phyloP scores from a whole-genome alignment of 176 grass and related monocot species.

The Carex pumila region DNA sequence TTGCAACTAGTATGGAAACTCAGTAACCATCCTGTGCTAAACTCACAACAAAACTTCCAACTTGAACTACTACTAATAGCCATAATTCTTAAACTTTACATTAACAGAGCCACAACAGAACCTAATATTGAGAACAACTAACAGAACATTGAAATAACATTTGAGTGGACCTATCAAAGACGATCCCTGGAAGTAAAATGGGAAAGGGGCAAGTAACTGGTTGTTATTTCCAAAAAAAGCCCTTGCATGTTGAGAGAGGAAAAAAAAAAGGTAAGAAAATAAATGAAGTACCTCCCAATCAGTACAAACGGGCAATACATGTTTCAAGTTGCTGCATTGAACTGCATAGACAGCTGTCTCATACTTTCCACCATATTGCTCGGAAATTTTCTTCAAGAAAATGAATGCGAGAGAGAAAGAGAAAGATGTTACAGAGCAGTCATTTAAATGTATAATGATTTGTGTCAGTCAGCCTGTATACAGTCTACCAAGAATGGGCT shows the following conservation, averaged over 20 bases:
- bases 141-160: background rate
- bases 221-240: background rate
- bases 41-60: background rate
- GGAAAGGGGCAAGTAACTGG: background rate
- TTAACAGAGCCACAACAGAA: background rate
- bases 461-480: background rate
- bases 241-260: background rate
- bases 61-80: background rate
- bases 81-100: background rate
- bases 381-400: conserved; percentile 81
- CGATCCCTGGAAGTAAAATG: background rate
- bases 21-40: background rate
- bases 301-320: conserved; percentile 69
- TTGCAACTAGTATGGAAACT: background rate
- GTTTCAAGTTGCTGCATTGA: conserved; percentile 89
- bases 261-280: background rate
- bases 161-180: background rate
- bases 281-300: conserved; percentile 91
- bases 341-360: conserved; percentile 91
- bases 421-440: background rate
- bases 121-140: background rate
- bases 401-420: conserved; percentile 14
- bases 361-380: conserved; percentile 85
- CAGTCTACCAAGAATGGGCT: background rate
- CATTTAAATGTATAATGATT: background rate